Percentiles rank a stretch among this genome's conserved stretches.
Evolutionary conservation across 78 protist genomes (phyloP).

Genomic region (Isochrysis galbana): DNA sequence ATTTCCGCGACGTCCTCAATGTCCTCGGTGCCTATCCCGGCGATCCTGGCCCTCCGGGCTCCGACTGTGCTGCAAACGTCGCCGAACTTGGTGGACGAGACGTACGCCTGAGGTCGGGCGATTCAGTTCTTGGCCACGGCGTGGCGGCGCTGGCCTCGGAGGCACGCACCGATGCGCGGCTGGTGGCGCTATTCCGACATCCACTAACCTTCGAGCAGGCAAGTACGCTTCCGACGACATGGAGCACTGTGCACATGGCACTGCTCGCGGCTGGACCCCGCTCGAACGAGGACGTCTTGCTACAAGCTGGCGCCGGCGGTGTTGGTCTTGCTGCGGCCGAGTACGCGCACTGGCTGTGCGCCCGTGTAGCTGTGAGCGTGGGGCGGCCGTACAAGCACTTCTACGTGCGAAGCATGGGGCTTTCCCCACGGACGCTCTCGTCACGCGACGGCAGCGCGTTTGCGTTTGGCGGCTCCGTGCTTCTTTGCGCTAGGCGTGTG

Average conservation of each 20-base stretch:
- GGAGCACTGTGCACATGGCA: neutral
- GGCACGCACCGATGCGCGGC: neutral
- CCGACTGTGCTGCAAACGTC: neutral
- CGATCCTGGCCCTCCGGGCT: neutral
- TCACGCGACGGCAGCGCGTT: neutral
- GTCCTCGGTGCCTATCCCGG: neutral
- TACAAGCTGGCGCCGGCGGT: slow-evolving; percentile 41
- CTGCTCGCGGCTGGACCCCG: neutral
- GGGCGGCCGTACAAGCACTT: slow-evolving; percentile 12
- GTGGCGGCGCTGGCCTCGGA: neutral
- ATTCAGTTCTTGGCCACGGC: neutral
- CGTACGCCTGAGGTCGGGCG: neutral
- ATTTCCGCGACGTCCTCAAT: slow-evolving; percentile 19
- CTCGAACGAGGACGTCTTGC: neutral
- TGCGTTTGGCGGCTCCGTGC: neutral
- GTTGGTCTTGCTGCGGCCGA: slow-evolving; percentile 29
- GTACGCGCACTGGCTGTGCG: neutral
- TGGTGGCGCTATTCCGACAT: neutral
- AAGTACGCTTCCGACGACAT: neutral
- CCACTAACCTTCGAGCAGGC: neutral
- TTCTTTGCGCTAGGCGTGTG: neutral
- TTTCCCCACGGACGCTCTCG: neutral
- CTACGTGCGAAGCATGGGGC: neutral
- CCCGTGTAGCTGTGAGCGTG: neutral
- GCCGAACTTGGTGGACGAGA: neutral